A percentile compares a stretch with the other conserved stretches of the same genome.
phyloP scores from a whole-genome alignment of 1,284 basidiomycete species.

The Cutaneotrichosporon cutaneum region DNA sequence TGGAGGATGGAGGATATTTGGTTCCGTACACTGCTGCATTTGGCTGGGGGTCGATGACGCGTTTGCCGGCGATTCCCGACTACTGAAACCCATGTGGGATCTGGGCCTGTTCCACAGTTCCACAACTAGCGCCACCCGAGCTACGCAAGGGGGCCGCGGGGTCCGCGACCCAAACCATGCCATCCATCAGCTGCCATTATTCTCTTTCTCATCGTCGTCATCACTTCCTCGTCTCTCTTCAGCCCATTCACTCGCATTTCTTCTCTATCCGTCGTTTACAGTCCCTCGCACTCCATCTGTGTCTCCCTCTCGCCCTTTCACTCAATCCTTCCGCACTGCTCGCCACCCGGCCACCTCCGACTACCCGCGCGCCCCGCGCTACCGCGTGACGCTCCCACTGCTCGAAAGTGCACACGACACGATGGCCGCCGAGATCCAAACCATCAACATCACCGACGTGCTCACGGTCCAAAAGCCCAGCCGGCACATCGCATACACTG shows the following conservation, averaged over 20 bases:
- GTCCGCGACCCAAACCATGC: not conserved
- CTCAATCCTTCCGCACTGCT: not conserved
- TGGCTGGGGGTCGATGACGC: too few relatives aligned
- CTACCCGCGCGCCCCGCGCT: not conserved
- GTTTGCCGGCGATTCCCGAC: not conserved
- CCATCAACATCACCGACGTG: conserved; percentile 49
- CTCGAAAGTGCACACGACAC: not conserved
- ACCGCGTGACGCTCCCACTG: not conserved
- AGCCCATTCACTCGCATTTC: not conserved
- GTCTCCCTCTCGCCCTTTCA: not conserved
- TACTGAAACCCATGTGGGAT: too few relatives aligned
- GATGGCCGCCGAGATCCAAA: conserved; percentile 49
- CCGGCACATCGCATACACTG: conserved; percentile 50
- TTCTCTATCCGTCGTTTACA: not conserved
- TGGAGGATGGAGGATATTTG: not conserved
- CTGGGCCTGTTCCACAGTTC: too few relatives aligned
- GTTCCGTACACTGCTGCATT: not conserved
- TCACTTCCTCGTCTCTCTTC: not conserved
- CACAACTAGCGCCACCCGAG: not conserved
- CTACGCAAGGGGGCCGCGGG: too few relatives aligned
- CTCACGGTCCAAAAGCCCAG: conserved; percentile 46
- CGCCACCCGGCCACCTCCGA: not conserved
- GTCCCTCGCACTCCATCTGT: not conserved
- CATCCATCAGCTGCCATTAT: not conserved
- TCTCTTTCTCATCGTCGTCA: not conserved